Evolutionary conservation across 345 rosid genomes (phyloP).

Genomic region (Mallotus nudiflorus): DNA sequence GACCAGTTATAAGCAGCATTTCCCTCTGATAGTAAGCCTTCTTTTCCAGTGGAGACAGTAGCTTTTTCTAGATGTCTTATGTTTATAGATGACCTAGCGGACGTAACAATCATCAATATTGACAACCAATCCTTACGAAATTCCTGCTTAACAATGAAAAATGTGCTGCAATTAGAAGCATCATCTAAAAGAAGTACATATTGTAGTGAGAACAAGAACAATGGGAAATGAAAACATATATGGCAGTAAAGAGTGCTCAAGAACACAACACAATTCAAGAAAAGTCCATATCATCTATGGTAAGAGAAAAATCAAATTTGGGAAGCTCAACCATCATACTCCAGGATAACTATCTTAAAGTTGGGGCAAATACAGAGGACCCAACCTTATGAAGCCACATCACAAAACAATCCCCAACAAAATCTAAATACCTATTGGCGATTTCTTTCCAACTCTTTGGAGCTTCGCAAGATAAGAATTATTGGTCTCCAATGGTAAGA

Average conservation of each 20-base stretch:
- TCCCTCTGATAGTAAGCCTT: conserved; percentile 98
- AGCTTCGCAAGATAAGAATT: not conserved
- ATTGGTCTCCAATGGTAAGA: not conserved
- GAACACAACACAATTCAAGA: not conserved
- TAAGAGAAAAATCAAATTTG: not conserved
- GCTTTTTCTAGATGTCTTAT: conserved; percentile 98
- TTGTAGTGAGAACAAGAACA: not conserved
- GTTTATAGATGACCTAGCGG: conserved; percentile 91
- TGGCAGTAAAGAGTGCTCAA: not conserved
- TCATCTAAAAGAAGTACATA: conserved; percentile 8
- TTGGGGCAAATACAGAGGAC: not conserved
- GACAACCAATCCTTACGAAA: conserved; percentile 96
- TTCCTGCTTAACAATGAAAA: conserved; percentile 60
- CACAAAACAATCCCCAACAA: not conserved
- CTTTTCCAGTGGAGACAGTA: conserved; percentile 98
- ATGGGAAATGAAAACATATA: not conserved
- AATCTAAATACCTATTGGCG: not conserved
- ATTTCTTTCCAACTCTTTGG: not conserved
- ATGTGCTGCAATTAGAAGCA: conserved; percentile 5
- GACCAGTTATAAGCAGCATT: conserved; percentile 98
- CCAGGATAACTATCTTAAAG: not conserved
- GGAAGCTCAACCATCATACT: not conserved
- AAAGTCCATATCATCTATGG: not conserved
- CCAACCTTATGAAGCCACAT: not conserved
- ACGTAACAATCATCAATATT: conserved; percentile 94